Evolutionary conservation across 2,329 filamentous ascomycete genomes (phyloP), one percentile per base, ranked within the genome.

Genomic region (Sclerotinia borealis): DNA sequence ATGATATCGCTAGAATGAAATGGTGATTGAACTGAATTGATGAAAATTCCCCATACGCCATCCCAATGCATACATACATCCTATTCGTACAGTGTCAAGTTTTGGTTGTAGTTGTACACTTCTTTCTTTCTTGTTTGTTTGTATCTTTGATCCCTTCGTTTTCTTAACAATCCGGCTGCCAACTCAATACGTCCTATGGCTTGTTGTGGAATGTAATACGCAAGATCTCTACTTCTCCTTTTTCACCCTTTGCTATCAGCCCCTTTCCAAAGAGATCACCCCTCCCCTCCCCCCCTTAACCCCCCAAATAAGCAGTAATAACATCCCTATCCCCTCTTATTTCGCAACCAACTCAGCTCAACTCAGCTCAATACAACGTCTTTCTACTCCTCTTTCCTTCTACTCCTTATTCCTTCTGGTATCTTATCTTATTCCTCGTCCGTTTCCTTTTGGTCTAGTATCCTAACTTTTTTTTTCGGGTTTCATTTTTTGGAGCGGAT

Each of bases 61-160:
- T 61, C 22, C 47, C 48, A 29, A 49, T 6, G 47, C 10, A n/a
- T n/a, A n/a, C 54, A 52, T 63, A 43, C 54, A 59, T 56, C 27
- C 49, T 62, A 31, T n/a, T 62, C 50, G 11, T 62, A 48, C 39
- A 59, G 34, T 27, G 34, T 31, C 34, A 17, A 25, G 34, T 8
- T 22, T n/a, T 22, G 10, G 25, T 54, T 17, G 37, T 39, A 39
- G 37, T 50, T 34, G 17, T 34, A 56, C 39, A 34, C 17, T 22
- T 43, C n/a, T n/a, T n/a, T n/a, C n/a, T n/a, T n/a, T n/a, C n/a
- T n/a, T n/a, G n/a, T n/a, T 11, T 39, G 37, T 45, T 17, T 34
- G 13, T n/a, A 10, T n/a, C 29, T 39, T 41, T 31, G 13, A 56
- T 31, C 15, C 37, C 27, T n/a, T n/a, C 27, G n/a, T 13, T 22